phyloP scores from a whole-genome alignment of 176 grass and related monocot species.

The Bonia amplexicaulis region DNA sequence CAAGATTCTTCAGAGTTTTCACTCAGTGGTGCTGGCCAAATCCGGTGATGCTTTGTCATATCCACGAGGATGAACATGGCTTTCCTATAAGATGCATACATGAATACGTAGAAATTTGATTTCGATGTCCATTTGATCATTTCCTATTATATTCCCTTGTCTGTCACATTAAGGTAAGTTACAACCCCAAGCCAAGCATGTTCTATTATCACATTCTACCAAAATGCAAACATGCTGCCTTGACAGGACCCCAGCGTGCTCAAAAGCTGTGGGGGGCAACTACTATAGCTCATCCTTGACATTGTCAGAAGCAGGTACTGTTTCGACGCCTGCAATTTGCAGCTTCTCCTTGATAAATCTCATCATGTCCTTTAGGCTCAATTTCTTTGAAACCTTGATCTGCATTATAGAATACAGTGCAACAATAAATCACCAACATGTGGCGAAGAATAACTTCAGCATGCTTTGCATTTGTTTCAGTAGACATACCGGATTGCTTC shows the following conservation, averaged over 20 bases:
- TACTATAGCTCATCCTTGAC: conserved; percentile 60
- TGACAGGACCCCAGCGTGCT: neutral
- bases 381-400: conserved; percentile 74
- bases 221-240: neutral
- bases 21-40: too few species aligned
- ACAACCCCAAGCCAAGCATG: neutral
- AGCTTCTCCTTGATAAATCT: conserved; percentile 45
- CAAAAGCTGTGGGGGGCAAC: neutral
- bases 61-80: too few species aligned
- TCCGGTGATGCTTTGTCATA: too few species aligned
- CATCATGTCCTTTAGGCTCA: conserved; percentile 42
- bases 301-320: neutral
- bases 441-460: neutral
- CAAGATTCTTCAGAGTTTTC: too few species aligned
- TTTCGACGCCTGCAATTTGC: conserved; percentile 24
- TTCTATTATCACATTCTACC: neutral
- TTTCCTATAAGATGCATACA: neutral
- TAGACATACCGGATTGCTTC: conserved; percentile 52
- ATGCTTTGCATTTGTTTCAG: neutral
- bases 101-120: neutral
- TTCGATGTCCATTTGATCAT: neutral
- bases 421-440: neutral
- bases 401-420: conserved; percentile 1
- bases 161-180: neutral
- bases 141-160: neutral